Conservation (phyloP, 768 basidiomycete genomes). For the Termitomyces sp. region DNA sequence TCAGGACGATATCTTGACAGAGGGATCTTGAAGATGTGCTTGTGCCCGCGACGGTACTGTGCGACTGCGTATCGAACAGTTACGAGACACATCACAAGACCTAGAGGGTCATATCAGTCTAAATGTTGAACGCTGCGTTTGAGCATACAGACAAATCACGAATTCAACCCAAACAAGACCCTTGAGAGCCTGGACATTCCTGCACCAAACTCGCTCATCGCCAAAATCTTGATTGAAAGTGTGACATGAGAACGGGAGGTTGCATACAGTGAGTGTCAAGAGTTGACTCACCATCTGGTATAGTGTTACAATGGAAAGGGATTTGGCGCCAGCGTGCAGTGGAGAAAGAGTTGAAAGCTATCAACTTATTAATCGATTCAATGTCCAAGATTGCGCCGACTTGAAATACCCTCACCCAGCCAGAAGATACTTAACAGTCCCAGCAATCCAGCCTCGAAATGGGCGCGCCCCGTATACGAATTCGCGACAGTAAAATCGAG, state of each 20-base stretch:
- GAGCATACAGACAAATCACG: slow-evolving; percentile 38
- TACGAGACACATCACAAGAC: slow-evolving; percentile 36
- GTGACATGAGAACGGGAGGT: neutral
- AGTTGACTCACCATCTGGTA: slow-evolving; percentile 39
- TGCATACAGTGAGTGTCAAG: neutral
- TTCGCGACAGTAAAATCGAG: slow-evolving; percentile 39
- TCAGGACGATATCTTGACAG: slow-evolving; percentile 44
- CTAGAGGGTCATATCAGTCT: slow-evolving; percentile 21
- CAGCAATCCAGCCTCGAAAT: slow-evolving; percentile 44
- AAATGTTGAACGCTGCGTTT: neutral
- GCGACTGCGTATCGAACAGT: slow-evolving; percentile 42
- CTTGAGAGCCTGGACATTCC: slow-evolving; percentile 50
- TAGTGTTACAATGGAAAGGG: slow-evolving; percentile 43
- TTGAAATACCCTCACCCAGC: slow-evolving; percentile 37
- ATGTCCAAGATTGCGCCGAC: neutral
- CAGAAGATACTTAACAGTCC: slow-evolving; percentile 47
- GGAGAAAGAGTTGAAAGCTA: slow-evolving; percentile 59
- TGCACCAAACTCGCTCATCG: slow-evolving; percentile 50
- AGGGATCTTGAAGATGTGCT: slow-evolving; percentile 48
- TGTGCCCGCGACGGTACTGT: slow-evolving; percentile 42
- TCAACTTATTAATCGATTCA: neutral
- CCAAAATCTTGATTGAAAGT: slow-evolving; percentile 28
- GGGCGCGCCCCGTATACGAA: slow-evolving; percentile 42
- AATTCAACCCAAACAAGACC: slow-evolving; percentile 60
- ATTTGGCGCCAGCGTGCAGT: slow-evolving; percentile 52